These are phyloP conservation scores for Herpotrichia juniperi DNA, from an alignment of 2,329 filamentous ascomycete species.

Conservation along the genomic window DNA sequence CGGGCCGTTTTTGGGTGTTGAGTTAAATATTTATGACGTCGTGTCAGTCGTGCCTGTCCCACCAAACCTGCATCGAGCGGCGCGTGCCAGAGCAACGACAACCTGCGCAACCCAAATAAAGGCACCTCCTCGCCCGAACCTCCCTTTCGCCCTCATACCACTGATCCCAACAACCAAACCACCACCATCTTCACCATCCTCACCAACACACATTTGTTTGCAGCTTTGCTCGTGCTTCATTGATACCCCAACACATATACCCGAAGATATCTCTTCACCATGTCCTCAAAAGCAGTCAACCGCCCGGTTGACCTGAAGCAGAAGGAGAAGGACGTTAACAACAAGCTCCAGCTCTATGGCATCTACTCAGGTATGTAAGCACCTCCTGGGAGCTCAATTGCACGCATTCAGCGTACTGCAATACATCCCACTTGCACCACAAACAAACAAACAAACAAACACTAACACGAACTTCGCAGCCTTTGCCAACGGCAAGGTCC, in stretches of 20 bases:
- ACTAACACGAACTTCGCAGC: constrained; percentile 56
- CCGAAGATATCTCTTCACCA: constrained; percentile 20
- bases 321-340: constrained; percentile 79
- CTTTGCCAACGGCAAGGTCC: constrained; percentile 87
- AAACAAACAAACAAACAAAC: constrained; percentile 6
- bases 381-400: too few species aligned
- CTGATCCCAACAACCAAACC: not conserved
- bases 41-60: not conserved
- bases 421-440: not conserved
- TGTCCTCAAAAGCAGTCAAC: constrained; percentile 62
- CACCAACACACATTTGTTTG: constrained; percentile 1
- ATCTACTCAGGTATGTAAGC: constrained; percentile 70
- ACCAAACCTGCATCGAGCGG: constrained; percentile 1
- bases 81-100: constrained; percentile 3
- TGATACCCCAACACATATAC: constrained; percentile 28
- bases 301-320: constrained; percentile 73
- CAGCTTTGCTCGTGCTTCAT: constrained; percentile 5
- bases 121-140: not conserved
- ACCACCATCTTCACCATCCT: not conserved
- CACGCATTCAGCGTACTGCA: not conserved
- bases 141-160: not conserved
- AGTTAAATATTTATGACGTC: not conserved
- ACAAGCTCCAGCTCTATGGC: constrained; percentile 93
- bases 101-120: not conserved
- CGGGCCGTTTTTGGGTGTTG: not conserved